phyloP scores from a whole-genome alignment of 441 rosid genomes.

The Eruca vesicaria region DNA sequence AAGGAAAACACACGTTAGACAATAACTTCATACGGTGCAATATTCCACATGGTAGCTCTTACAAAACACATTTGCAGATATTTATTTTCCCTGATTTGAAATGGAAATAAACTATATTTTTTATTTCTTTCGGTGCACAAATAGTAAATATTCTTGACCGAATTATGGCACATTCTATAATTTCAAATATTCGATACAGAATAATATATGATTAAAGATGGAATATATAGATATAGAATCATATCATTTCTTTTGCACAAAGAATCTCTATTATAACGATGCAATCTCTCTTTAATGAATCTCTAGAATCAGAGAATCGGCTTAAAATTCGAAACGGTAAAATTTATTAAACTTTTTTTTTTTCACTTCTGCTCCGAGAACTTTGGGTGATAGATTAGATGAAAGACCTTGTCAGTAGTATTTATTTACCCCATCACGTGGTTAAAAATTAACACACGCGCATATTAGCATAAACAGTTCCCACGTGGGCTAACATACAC shows the following conservation, averaged over 20 bases:
- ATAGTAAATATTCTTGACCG: background rate
- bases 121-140: conserved; percentile 13
- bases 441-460: conserved; percentile 9
- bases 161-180: conserved; percentile 16
- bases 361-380: conserved; percentile 18
- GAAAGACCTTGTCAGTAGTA: conserved; percentile 9
- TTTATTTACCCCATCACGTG: conserved; percentile 1
- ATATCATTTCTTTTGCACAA: conserved; percentile 7
- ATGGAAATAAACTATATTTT: background rate
- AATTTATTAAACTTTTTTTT: background rate
- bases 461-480: background rate
- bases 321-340: conserved; percentile 24
- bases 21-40: conserved; percentile 7
- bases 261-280: background rate
- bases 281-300: conserved; percentile 6
- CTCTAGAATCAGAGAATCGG: conserved; percentile 25
- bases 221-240: conserved; percentile 21
- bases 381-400: conserved; percentile 24
- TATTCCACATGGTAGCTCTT: conserved; percentile 10
- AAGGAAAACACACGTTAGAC: conserved; percentile 18
- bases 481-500: conserved; percentile 1
- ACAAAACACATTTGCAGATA: background rate
- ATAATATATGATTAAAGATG: background rate
- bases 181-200: background rate
- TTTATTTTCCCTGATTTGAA: background rate